phyloP scores from a whole-genome alignment of 1,139 yeast species.

The Kurtzmaniella natalensis region DNA sequence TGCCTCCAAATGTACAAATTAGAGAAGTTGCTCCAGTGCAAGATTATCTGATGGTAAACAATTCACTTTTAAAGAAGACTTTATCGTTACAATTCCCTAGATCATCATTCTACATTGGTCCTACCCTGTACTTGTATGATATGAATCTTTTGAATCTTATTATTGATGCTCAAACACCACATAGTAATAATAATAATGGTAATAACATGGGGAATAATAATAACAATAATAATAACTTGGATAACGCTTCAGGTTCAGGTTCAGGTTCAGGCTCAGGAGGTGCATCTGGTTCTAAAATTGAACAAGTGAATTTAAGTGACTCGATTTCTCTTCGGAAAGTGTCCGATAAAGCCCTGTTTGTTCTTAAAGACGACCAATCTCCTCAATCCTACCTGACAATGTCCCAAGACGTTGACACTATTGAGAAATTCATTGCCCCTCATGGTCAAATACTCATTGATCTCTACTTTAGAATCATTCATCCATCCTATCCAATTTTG shows the following conservation, averaged over 20 bases:
- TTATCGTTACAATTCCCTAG: conserved; percentile 62
- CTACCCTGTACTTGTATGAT: conserved; percentile 65
- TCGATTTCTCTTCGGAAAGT: conserved; percentile 63
- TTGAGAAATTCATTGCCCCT: conserved; percentile 70
- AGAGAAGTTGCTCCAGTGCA: conserved; percentile 52
- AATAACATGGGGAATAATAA: conserved; percentile 1
- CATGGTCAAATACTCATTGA: conserved; percentile 72
- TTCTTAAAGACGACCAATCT: conserved; percentile 68
- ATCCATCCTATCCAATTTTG: conserved; percentile 73
- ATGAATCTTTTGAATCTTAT: conserved; percentile 52
- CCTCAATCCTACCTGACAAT: conserved; percentile 58
- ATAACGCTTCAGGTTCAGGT: conserved; percentile 1
- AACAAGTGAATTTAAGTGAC: conserved; percentile 59
- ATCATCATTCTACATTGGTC: conserved; percentile 72
- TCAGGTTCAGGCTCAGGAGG: conserved; percentile 9
- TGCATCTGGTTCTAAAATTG: conserved; percentile 35
- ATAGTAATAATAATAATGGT: conserved; percentile 13
- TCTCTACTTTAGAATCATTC: conserved; percentile 68
- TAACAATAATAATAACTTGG: no score
- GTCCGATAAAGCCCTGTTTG: conserved; percentile 59
- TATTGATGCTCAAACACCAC: conserved; percentile 35
- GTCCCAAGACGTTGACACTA: conserved; percentile 65
- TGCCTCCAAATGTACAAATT: conserved; percentile 51
- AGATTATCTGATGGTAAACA: conserved; percentile 51
- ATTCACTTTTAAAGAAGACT: conserved; percentile 41